phyloP scores from a whole-genome alignment of 225 moss, liverwort and hornwort genomes.

The Anthoceros angustus region DNA sequence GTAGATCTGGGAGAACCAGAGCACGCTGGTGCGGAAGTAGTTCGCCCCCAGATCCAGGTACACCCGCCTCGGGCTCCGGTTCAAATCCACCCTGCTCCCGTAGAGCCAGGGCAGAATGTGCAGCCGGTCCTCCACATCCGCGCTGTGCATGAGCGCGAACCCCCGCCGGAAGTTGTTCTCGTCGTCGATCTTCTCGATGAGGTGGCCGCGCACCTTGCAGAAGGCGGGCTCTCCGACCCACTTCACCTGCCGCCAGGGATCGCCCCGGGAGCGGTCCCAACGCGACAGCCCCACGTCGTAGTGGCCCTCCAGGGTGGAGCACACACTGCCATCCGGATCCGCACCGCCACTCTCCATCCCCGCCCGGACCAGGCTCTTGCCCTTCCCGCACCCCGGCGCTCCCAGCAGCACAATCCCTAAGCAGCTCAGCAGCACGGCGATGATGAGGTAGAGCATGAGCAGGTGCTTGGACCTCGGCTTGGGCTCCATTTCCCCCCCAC shows the following conservation, averaged over 20 bases:
- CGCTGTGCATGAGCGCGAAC: slow-evolving; percentile 27
- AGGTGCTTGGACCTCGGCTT: neutral
- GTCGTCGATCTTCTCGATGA: slow-evolving; percentile 61
- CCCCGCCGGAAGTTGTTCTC: slow-evolving; percentile 59
- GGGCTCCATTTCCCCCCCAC: too few species aligned
- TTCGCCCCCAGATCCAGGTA: slow-evolving; percentile 65
- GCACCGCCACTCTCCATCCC: neutral
- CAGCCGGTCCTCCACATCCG: slow-evolving; percentile 50
- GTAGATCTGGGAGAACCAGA: slow-evolving; percentile 48
- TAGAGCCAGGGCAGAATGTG: slow-evolving; percentile 58
- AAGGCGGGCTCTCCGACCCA: slow-evolving; percentile 60
- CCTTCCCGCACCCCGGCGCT: slow-evolving; percentile 16
- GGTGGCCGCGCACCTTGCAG: slow-evolving; percentile 61
- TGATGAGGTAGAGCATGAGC: slow-evolving; percentile 18
- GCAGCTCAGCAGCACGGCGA: slow-evolving; percentile 23
- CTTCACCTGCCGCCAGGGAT: slow-evolving; percentile 80
- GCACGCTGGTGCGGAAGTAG: slow-evolving; percentile 37
- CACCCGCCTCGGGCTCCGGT: slow-evolving; percentile 35
- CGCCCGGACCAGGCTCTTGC: slow-evolving; percentile 8
- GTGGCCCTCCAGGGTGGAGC: slow-evolving; percentile 8
- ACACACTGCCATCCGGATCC: slow-evolving; percentile 16
- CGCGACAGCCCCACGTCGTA: slow-evolving; percentile 15
- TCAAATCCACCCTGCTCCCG: slow-evolving; percentile 48
- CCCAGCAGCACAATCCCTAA: slow-evolving; percentile 23
- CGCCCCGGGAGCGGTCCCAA: slow-evolving; percentile 8